These are phyloP conservation scores for Pulveroboletus frians DNA, from an alignment of 768 basidiomycete genomes.

Conservation along the genomic window DNA sequence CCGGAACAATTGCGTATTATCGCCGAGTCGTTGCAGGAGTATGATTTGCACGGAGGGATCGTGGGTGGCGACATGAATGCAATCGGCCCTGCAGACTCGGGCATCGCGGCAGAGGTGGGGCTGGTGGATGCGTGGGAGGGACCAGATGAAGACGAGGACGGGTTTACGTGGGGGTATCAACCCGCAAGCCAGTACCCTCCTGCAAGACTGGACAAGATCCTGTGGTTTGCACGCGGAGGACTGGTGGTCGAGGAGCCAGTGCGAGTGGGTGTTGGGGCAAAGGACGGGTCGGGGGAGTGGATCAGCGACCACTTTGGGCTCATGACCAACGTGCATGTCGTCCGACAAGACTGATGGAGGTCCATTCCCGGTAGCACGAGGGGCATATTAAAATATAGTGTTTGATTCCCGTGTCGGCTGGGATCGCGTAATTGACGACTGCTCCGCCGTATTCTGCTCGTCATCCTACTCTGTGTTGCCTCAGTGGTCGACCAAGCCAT, in stretches of 20 bases:
- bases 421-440: constrained; percentile 6
- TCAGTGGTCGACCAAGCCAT: not conserved
- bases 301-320: constrained; percentile 70
- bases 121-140: constrained; percentile 58
- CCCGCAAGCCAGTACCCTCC: constrained; percentile 42
- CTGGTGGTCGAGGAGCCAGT: constrained; percentile 50
- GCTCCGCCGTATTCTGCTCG: not conserved
- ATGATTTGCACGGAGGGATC: constrained; percentile 49
- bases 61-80: constrained; percentile 74
- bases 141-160: constrained; percentile 38
- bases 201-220: constrained; percentile 60
- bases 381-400: constrained; percentile 4
- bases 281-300: constrained; percentile 41
- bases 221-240: constrained; percentile 48
- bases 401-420: not conserved
- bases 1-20: constrained; percentile 51
- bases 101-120: constrained; percentile 40
- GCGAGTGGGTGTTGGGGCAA: constrained; percentile 53
- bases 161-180: constrained; percentile 71
- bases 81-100: constrained; percentile 43
- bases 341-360: constrained; percentile 16
- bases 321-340: constrained; percentile 33
- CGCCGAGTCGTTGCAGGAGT: constrained; percentile 44
- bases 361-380: not conserved
- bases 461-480: not conserved